These are phyloP conservation scores for Candida morakotiae DNA, from an alignment of 805 yeast species.

Conservation along the genomic window DNA sequence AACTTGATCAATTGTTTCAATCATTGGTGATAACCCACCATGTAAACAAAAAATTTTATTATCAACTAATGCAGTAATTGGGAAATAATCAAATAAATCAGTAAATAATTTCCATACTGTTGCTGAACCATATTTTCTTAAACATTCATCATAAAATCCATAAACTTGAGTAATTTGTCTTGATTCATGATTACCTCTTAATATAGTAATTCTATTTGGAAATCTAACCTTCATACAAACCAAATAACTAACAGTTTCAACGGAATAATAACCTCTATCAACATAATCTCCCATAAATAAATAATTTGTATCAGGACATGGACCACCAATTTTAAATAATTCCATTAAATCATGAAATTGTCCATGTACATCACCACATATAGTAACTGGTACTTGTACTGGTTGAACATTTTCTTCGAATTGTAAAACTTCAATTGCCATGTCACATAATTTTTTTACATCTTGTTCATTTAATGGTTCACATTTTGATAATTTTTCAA, in stretches of 20 bases:
- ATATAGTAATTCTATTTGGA: conserved; percentile 85
- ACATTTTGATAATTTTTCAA: conserved; percentile 72
- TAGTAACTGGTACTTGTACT: conserved; percentile 91
- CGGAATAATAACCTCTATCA: conserved; percentile 86
- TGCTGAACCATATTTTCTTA: conserved; percentile 88
- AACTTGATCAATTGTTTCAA: conserved; percentile 89
- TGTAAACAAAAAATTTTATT: conserved; percentile 88
- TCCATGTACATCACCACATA: conserved; percentile 96
- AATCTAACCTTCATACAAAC: conserved; percentile 91
- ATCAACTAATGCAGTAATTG: conserved; percentile 89
- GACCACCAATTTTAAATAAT: conserved; percentile 79
- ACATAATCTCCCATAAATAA: conserved; percentile 67
- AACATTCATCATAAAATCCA: conserved; percentile 93
- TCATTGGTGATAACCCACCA: conserved; percentile 94
- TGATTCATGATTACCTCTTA: conserved; percentile 93
- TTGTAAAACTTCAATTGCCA: conserved; percentile 89
- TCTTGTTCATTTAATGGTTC: conserved; percentile 79
- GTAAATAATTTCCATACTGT: conserved; percentile 92
- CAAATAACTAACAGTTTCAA: conserved; percentile 83
- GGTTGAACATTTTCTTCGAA: conserved; percentile 95
- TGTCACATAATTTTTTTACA: conserved; percentile 74
- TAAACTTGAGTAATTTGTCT: conserved; percentile 95
- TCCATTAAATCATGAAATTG: conserved; percentile 95
- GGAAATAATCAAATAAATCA: conserved; percentile 88
- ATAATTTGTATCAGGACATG: conserved; percentile 48